Evolutionary conservation across 331 rosid species (phyloP).

Genomic region (Arachis monticola): DNA sequence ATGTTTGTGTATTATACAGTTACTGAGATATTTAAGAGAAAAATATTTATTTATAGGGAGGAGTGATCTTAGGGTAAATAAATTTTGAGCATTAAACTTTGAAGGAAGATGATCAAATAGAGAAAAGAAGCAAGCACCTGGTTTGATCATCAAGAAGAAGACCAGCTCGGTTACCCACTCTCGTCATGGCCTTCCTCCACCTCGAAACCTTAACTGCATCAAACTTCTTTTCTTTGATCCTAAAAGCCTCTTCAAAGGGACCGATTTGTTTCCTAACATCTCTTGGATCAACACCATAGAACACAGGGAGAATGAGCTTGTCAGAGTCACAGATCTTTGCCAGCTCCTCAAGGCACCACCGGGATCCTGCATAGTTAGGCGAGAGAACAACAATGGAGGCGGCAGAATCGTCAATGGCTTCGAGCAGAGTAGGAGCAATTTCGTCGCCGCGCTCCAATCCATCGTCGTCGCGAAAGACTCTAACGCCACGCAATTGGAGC

Average conservation of each 20-base stretch:
- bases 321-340: constrained; percentile 45
- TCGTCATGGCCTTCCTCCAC: constrained; percentile 69
- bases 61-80: too few relatives aligned
- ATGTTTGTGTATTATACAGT: too few relatives aligned
- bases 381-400: constrained; percentile 65
- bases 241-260: constrained; percentile 45
- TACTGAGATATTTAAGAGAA: too few relatives aligned
- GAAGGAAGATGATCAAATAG: neutral
- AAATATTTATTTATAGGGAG: too few relatives aligned
- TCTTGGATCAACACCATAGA: constrained; percentile 57
- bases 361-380: constrained; percentile 53
- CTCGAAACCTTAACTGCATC: constrained; percentile 4
- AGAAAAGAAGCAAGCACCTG: neutral
- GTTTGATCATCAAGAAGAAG: constrained; percentile 24
- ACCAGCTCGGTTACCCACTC: constrained; percentile 56
- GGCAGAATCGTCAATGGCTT: constrained; percentile 73
- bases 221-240: constrained; percentile 12
- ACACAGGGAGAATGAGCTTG: constrained; percentile 66
- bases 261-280: constrained; percentile 56
- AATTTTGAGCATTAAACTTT: too few relatives aligned
- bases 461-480: constrained; percentile 61
- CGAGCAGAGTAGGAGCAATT: constrained; percentile 45
- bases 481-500: constrained; percentile 43
- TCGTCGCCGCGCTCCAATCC: constrained; percentile 64
- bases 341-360: constrained; percentile 72